Evolutionary conservation across 495 filamentous ascomycete genomes (phyloP), one percentile per base, ranked within the genome.

Genomic region (Hyaloscypha bicolor): DNA sequence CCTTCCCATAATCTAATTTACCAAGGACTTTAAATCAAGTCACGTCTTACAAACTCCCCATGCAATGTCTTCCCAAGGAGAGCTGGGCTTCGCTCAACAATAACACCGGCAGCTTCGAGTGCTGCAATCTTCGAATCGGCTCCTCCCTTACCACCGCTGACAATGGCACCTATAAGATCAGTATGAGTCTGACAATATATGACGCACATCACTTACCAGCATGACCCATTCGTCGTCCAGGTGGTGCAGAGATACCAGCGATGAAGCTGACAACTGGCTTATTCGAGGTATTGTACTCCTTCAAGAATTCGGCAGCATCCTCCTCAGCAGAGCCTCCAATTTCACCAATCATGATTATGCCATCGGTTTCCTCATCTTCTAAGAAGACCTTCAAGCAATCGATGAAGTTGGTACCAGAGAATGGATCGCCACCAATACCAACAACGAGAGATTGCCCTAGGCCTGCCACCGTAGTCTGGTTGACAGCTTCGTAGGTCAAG

Each of bases 311-410:
- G 72, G 94, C 93, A 22, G 95, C 94, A 69, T 99, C 96, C 81
- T 99, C 95, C 82, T 99, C 95, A 59, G 95, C 95, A 60, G 91
- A 92, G 69, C 95, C 95, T 79, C 95, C 95, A 75, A 99, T 98
- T 84, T 99, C 95, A 78, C 95, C 95, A 77, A 99, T 98, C 95
- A 99, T 97, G 83, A 99, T 97, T 75, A 99, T 98, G 79, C 95
- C 95, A 75, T 99, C 96, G 52, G 95, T 99, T 80, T 97, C 94
- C 76, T 90, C 86, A 80, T 99, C 96, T 78, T 95, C 84, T 70
- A 98, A 84, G 88, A 99, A 99, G 75, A 99, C 92, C 71, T 91
- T 90, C 75, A 99, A 84, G 86, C 95, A 97, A 85, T 99, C 95
- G 81, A 97, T 99, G 84, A 99, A 99, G 87, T 97, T 97, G 76